Evolutionary conservation across 148 eudicot species (phyloP), one percentile per base, ranked within the genome.

Genomic region (Camellia lanceoleosa): DNA sequence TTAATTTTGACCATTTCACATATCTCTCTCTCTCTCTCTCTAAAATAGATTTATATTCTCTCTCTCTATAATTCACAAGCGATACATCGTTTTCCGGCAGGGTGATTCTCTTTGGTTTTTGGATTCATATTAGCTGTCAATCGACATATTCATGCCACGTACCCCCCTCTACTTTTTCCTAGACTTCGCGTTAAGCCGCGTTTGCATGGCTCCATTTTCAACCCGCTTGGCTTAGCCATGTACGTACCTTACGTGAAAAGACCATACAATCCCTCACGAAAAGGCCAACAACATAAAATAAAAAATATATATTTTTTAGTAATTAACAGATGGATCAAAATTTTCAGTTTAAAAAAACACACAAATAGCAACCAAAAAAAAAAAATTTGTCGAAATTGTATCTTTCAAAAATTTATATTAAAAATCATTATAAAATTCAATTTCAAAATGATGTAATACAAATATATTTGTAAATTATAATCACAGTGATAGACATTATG

Each of bases 121-220:
- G 86, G 87, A 73, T 84, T 80, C 86, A 77, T 56, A 82, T 76
- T 87, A 89, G 90, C 87, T 87, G 92, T 87, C 82, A 75, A 30
- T 62, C 80, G 56, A 82, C 77, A 12, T 56, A 44, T 0, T 15
- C 0, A 41, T 0, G 83, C 84, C 92, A 88, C 90, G 89, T 82
- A 80, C 19, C 56, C 85, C 83, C 70, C 73, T 59, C 69, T 23
- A 68, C 12, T 10, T 62, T 20, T 23, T 43, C 5, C 15, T 3
- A 4, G 46, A 5, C 9, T 10, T 46, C 3, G 38, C 42, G 1
- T 43, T 14, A 14, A 16, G 49, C 58, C 58, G 63, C 64, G 2
- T 73, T 54, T 58, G 77, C 77, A 55, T 74, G 64, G 63, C 77
- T 56, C 15, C 61, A n/a, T 58, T 15, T 23, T 12, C 60, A 10